A percentile compares a stretch with the other conserved stretches of the same genome.
These are phyloP conservation scores for Leccinum griseonigrum DNA, from an alignment of 1,284 basidiomycete genomes.

Conservation along the genomic window DNA sequence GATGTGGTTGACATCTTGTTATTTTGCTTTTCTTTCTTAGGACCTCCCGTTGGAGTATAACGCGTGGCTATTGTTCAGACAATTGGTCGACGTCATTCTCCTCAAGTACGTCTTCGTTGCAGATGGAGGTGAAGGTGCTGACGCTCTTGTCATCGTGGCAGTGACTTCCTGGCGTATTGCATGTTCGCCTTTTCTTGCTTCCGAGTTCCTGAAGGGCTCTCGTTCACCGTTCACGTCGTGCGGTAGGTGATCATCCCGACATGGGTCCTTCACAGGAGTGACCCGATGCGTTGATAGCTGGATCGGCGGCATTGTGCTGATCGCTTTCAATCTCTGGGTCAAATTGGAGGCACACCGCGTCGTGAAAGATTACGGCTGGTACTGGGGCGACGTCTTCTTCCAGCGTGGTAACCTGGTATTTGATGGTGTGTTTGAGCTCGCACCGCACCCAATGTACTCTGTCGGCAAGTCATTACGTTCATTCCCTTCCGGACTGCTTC, in stretches of 20 bases:
- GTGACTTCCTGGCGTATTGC: slow-evolving; percentile 94
- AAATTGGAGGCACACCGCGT: slow-evolving; percentile 97
- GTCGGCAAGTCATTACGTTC: slow-evolving; percentile 60
- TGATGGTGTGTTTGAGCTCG: slow-evolving; percentile 95
- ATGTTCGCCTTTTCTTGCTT: slow-evolving; percentile 94
- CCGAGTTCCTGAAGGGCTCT: slow-evolving; percentile 78
- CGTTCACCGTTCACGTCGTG: slow-evolving; percentile 71
- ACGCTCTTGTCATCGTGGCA: slow-evolving; percentile 29
- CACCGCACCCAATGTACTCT: slow-evolving; percentile 92
- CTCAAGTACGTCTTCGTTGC: slow-evolving; percentile 70
- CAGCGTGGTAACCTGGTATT: slow-evolving; percentile 89
- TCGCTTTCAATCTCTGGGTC: slow-evolving; percentile 97
- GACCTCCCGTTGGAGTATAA: slow-evolving; percentile 83
- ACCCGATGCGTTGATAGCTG: slow-evolving; percentile 51
- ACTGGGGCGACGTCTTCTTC: slow-evolving; percentile 99
- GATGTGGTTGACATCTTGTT: not conserved
- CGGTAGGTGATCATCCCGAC: slow-evolving; percentile 44
- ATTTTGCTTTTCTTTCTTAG: slow-evolving; percentile 34
- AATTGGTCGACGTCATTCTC: slow-evolving; percentile 92
- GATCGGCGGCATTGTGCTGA: slow-evolving; percentile 81
- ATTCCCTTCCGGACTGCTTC: not conserved
- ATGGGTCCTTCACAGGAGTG: not conserved
- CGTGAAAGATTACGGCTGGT: slow-evolving; percentile 93
- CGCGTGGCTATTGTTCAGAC: slow-evolving; percentile 89
- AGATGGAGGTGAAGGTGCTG: not conserved